Evolutionary conservation across 805 yeast genomes (phyloP).

Genomic region (Candida endomychidarum): DNA sequence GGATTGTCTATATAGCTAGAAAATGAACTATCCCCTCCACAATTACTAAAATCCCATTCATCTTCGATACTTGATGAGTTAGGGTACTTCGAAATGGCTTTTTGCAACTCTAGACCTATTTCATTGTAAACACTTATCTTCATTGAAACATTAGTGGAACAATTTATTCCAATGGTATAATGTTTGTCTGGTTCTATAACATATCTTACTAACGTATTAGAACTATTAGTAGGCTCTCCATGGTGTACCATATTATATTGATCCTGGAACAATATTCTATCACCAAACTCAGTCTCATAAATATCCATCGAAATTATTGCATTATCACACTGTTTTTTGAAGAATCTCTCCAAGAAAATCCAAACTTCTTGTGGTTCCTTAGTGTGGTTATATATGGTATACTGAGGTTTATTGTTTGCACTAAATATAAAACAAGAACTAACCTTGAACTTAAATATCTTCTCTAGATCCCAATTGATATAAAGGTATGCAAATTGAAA

Average conservation of each 20-base stretch:
- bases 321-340: constrained; percentile 7
- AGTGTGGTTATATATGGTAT: constrained; percentile 34
- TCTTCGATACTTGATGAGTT: constrained; percentile 27
- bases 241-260: constrained; percentile 23
- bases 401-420: constrained; percentile 40
- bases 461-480: constrained; percentile 60
- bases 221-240: constrained; percentile 32
- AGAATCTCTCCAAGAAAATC: constrained; percentile 44
- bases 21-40: constrained; percentile 58
- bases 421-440: constrained; percentile 23
- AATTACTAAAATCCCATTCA: constrained; percentile 43
- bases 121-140: constrained; percentile 29
- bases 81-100: constrained; percentile 29
- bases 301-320: constrained; percentile 16
- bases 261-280: constrained; percentile 25
- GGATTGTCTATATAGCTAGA: constrained; percentile 54
- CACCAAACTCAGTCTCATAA: constrained; percentile 28
- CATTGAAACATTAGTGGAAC: constrained; percentile 25
- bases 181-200: constrained; percentile 20
- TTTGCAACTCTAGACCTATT: constrained; percentile 21
- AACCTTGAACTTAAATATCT: constrained; percentile 23
- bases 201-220: constrained; percentile 37
- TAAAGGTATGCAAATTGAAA: constrained; percentile 52
- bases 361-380: constrained; percentile 33
- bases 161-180: constrained; percentile 28